Evolutionary conservation across 305 asterid species (phyloP).

Genomic region (Fraxinus dipetala): DNA sequence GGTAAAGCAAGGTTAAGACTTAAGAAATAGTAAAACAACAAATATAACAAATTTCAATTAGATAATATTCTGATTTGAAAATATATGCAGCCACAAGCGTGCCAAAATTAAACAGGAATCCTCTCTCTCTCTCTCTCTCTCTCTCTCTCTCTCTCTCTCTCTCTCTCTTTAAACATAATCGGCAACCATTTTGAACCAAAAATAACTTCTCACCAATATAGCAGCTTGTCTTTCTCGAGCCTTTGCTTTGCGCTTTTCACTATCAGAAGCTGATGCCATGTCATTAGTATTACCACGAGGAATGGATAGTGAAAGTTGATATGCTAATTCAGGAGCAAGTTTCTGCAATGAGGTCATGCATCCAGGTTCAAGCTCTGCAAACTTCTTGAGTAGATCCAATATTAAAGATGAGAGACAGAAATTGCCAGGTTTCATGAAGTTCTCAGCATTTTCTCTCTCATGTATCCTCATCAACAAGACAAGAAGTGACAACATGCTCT

Average conservation of each 20-base stretch:
- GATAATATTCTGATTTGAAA: neutral
- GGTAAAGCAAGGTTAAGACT: neutral
- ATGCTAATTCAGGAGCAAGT: slow-evolving; percentile 73
- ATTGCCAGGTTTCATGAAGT: slow-evolving; percentile 57
- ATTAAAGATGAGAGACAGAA: slow-evolving; percentile 53
- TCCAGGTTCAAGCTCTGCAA: slow-evolving; percentile 74
- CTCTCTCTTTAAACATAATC: neutral
- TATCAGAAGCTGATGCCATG: slow-evolving; percentile 46
- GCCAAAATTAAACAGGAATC: neutral
- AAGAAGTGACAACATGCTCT: slow-evolving; percentile 91
- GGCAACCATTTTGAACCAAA: neutral
- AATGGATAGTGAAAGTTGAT: slow-evolving; percentile 48
- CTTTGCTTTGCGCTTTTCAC: slow-evolving; percentile 82
- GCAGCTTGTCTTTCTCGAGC: slow-evolving; percentile 99
- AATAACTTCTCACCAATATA: slow-evolving; percentile 49
- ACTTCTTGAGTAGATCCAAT: slow-evolving; percentile 55
- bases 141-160: too few species aligned
- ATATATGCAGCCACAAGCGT: neutral
- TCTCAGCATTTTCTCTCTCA: slow-evolving; percentile 55
- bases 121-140: neutral
- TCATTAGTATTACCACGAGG: slow-evolving; percentile 35
- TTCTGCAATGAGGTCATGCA: slow-evolving; percentile 72
- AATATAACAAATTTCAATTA: neutral
- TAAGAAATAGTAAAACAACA: neutral
- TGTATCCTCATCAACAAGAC: slow-evolving; percentile 76